Base-by-base conservation (phyloP, 163 green algal species). In the Scenedesmus sp. region DNA sequence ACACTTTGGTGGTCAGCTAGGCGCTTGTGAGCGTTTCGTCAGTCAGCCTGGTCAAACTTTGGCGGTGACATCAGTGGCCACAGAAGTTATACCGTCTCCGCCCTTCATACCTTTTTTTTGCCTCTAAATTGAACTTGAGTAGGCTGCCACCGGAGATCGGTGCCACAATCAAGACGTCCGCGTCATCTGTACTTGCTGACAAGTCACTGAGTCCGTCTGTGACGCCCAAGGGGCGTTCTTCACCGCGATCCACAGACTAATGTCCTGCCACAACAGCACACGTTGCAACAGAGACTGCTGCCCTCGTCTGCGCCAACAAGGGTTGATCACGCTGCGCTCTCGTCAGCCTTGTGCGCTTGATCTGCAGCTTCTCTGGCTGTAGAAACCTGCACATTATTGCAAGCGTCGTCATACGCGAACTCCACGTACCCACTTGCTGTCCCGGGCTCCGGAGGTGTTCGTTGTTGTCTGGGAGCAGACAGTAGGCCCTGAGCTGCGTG, bases 101-200 rank as follows among this genome's bases (percentile, higher is more conserved):
- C 16, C 9, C 18, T 70, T 70, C 2, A 1, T 10, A 64, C 59
- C 8, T n/a, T n/a, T 64, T 64, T 64, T 64, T 64, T 64, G 59
- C 34, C 34, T 46, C 0, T 46, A n/a, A 46, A 46, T 46, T 46
- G 34, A 46, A 46, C 34, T 46, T 73, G 10, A 73, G 12, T 5
- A 23, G 10, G 64, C 64, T 20, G 12, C 64, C 23, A 52, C 70
- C 3, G 16, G 34, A 46, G 34, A 46, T 46, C 34, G 34, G 34
- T 46, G 34, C 34, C 34, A 46, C 34, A 46, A 46, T 46, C 34
- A 15, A 79, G 20, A 4, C 12, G 70, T 46, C 70, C 70, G 70
- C 70, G 70, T 79, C 70, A 79, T 79, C 5, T 79, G 70, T 79
- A 79, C 70, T 13, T 79, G 70, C 70, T 79, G 70, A 79, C 70